Base-by-base conservation (phyloP, 2,329 filamentous ascomycete species). In the Penicillium psychrosexuale region DNA sequence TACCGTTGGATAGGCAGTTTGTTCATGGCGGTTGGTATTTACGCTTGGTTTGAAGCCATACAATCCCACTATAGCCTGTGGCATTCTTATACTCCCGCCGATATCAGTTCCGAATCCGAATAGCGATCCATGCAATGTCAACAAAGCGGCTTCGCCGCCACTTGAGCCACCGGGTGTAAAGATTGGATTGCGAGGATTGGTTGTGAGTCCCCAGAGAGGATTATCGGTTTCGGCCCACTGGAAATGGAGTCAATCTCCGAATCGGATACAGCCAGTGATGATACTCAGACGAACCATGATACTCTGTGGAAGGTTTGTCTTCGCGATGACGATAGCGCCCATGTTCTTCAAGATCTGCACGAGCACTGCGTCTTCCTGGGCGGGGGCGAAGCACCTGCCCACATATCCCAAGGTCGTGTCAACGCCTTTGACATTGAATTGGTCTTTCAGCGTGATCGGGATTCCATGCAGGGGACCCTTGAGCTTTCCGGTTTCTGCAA, bases 371-470 rank as follows among this genome's bases (percentile, higher is more conserved):
- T 85, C 77, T 8, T 80, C 72, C 0, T 57, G 53, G 1, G 81
- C 81, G 0, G 81, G 81, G 1, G 75, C 66, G 51, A 80, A 80
- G 0, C 80, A 75, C 44, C 74, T 72, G 8, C 74, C 75, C 1
- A 83, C 79, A 59, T 86, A 86, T 7, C 84, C 84, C 3, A 86
- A 69, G 0, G 84, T 85, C 0, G 79, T 79, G 50, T 86, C 82
- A 3, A 78, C 66, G 1, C 81, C 83, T 55, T 79, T 79, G 39
- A 87, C 73, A 24, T 85, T 80, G 68, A 86, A 87, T 13, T 83
- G 82, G 48, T 87, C 84, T 65, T 87, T 87, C 12, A 84, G 61
- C 6, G 76, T 79, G 51, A 85, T 74, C 0, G 82, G 82, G 3
- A 84, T 66, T 0, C 81, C 82, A 65, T 82, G 82, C 11, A 81